phyloP scores from a whole-genome alignment of 2,329 filamentous ascomycete genomes.

The Pseudocercospora cruenta region DNA sequence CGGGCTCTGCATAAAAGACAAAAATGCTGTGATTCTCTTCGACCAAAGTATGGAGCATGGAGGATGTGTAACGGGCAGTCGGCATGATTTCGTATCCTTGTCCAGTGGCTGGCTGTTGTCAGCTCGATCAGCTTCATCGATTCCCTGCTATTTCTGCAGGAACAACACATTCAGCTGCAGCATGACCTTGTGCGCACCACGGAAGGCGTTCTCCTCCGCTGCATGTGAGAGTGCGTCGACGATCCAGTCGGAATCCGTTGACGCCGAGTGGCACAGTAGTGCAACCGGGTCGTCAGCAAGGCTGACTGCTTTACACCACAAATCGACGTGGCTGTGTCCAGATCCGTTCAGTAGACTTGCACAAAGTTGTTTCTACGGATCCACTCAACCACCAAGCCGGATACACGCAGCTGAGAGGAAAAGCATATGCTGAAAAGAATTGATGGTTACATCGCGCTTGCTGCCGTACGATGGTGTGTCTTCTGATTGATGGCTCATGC shows the following conservation, averaged over 20 bases:
- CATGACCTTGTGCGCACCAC: neutral
- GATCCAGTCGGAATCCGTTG: neutral
- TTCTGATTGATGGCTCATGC: too few species aligned
- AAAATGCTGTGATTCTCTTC: too few species aligned
- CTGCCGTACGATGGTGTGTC: too few species aligned
- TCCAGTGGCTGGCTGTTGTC: too few species aligned
- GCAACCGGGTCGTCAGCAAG: neutral
- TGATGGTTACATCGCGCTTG: too few species aligned
- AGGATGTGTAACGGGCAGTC: too few species aligned
- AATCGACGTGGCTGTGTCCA: conserved; percentile 2
- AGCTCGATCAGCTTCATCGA: too few species aligned
- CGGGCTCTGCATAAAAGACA: neutral
- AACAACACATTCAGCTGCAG: neutral
- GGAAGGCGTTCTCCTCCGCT: neutral
- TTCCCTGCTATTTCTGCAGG: too few species aligned
- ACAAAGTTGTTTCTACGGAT: neutral
- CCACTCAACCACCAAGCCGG: neutral
- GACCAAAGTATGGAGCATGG: too few species aligned
- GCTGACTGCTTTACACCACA: neutral
- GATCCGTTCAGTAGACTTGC: neutral
- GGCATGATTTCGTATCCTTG: too few species aligned
- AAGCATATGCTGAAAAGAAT: too few species aligned
- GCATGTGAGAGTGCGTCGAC: neutral
- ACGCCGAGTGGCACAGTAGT: conserved; percentile 5
- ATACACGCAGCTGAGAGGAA: neutral